Percentiles rank a stretch among this genome's conserved stretches.
These are phyloP conservation scores for Gossypium herbaceum DNA, from an alignment of 345 rosid genomes.

Conservation along the genomic window DNA sequence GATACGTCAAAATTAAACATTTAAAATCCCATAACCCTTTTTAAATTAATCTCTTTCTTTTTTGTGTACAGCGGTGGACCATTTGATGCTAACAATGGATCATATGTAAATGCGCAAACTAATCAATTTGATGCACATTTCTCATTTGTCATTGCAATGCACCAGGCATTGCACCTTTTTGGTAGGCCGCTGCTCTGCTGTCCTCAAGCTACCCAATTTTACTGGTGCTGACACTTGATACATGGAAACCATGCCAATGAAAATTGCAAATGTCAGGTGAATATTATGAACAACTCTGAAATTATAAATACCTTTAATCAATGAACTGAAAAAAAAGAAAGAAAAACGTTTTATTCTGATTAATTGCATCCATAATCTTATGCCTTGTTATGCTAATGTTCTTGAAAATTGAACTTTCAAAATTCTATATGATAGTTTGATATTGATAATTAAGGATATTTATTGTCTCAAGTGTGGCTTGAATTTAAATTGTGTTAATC, in stretches of 20 bases:
- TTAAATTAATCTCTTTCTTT: background rate
- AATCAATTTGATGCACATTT: background rate
- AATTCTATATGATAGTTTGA: too few species aligned
- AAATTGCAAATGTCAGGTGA: background rate
- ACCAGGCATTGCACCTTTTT: background rate
- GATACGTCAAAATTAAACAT: background rate
- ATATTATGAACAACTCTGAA: background rate
- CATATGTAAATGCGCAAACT: background rate
- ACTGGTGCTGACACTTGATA: too few species aligned
- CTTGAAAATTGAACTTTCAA: background rate
- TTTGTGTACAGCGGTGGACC: background rate
- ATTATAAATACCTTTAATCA: background rate
- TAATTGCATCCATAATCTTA: background rate
- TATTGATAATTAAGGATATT: accelerated
- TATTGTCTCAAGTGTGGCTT: accelerated
- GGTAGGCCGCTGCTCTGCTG: background rate
- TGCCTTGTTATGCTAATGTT: background rate
- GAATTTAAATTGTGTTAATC: accelerated
- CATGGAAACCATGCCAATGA: background rate
- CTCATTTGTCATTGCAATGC: background rate
- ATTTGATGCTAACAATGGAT: background rate
- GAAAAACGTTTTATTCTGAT: background rate
- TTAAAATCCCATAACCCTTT: background rate
- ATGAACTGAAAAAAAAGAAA: background rate
- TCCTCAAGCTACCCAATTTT: too few species aligned